phyloP scores from a whole-genome alignment of 2,329 filamentous ascomycete genomes.

The Fusarium goolgardi region DNA sequence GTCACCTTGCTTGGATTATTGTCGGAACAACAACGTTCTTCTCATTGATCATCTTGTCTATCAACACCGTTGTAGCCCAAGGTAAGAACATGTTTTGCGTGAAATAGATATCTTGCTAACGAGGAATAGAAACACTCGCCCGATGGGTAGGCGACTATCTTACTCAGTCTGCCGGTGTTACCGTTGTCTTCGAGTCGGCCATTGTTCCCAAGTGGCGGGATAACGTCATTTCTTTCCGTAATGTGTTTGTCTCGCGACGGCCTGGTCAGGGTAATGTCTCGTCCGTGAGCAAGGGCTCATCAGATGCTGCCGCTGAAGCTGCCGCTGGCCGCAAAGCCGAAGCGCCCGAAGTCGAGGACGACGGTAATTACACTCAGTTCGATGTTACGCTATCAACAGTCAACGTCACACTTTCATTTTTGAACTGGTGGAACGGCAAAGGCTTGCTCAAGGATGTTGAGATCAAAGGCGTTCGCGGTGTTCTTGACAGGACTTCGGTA shows the following conservation, averaged over 20 bases:
- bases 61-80: constrained; percentile 97
- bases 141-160: constrained; percentile 95
- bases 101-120: neutral
- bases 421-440: constrained; percentile 99
- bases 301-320: constrained; percentile 85
- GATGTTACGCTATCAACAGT: constrained; percentile 95
- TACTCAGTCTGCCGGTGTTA: constrained; percentile 91
- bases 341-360: constrained; percentile 67
- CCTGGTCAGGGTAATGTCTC: constrained; percentile 80
- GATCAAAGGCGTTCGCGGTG: constrained; percentile 90
- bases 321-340: constrained; percentile 74
- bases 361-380: constrained; percentile 98
- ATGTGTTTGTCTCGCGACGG: constrained; percentile 92
- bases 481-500: constrained; percentile 90
- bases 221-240: constrained; percentile 95
- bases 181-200: constrained; percentile 95
- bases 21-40: constrained; percentile 98
- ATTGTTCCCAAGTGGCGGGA: constrained; percentile 97
- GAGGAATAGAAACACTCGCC: constrained; percentile 80
- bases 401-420: constrained; percentile 94
- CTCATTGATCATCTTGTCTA: constrained; percentile 86
- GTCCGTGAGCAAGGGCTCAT: constrained; percentile 92
- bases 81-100: constrained; percentile 58
- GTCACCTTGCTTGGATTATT: constrained; percentile 95
- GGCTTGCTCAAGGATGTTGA: constrained; percentile 92